Base-by-base conservation (phyloP, 2,329 filamentous ascomycete genomes). In the Escovopsis sp. region DNA sequence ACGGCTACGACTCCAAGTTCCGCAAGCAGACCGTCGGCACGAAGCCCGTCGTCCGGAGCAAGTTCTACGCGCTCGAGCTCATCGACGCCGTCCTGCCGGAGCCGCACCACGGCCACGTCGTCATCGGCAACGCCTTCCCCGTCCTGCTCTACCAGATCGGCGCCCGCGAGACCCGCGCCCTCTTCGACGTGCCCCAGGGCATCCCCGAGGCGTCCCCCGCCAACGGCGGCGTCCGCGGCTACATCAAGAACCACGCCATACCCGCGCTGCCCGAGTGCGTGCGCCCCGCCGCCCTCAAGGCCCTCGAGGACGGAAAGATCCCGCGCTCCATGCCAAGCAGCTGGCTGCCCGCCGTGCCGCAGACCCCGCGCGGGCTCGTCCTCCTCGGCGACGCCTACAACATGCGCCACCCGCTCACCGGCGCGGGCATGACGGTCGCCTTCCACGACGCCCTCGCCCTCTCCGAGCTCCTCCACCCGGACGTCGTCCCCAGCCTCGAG, bases 391-490 rank as follows among this genome's bases (percentile, higher is more conserved):
- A 98, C 58, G 89, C 91, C 12, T 81, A 94, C 72, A 98, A 98
- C 67, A 98, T 98, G 91, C 84, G 91, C n/a, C 91, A 98, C 63
- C 91, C 91, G 2, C 72, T 98, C 11, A 98, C 91, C 0, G 91
- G 91, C 41, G 91, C 91, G 50, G 91, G 91, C 52, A 98, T 98
- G 91, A 96, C 89, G 0, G 91, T 96, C 2, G 91, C 86, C 1
- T 83, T 98, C 61, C 94, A 89, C 64, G 91, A 98, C 56, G 88
- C 84, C 2, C 72, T 91, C 10, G 63, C 93, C 1, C 71, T 98
- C 24, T 68, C 81, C 1, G 72, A 81, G 8, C 67, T 95, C 16
- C 74, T 98, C 2, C 69, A 75, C 32, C 87, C 86, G 0, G 64
- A 72, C 33, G 62, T 65, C 7, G 71, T 95, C 0, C 80, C 84